These are phyloP conservation scores for Pleodorina starrii DNA, from an alignment of 139 green algal genomes.

Conservation along the genomic window DNA sequence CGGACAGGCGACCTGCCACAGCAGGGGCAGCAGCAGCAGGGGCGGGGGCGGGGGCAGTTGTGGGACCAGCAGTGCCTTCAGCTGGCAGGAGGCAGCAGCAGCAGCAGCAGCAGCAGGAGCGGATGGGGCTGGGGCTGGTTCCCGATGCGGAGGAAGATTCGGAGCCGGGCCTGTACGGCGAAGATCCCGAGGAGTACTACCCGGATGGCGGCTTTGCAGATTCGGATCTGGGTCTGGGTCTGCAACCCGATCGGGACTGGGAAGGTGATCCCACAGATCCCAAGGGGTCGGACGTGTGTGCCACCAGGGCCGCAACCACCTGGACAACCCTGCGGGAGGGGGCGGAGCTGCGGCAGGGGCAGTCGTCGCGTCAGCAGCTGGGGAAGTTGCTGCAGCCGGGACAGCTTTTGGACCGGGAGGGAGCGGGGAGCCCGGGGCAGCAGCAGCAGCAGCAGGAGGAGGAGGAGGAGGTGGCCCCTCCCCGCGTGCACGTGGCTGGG, in stretches of 20 bases:
- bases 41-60: neutral
- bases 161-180: neutral
- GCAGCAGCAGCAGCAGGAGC: slow-evolving; percentile 9
- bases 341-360: too few species aligned
- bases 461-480: neutral
- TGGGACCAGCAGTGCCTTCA: too few species aligned
- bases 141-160: neutral
- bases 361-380: too few species aligned
- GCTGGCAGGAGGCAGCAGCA: too few species aligned
- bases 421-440: neutral
- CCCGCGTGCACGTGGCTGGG: slow-evolving; percentile 8
- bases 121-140: neutral
- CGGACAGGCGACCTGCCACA: too few species aligned
- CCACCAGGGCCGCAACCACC: too few species aligned
- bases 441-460: slow-evolving; percentile 1
- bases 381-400: neutral
- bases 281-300: too few species aligned
- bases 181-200: neutral
- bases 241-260: neutral
- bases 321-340: too few species aligned
- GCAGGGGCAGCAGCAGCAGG: slow-evolving; percentile 30
- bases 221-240: neutral
- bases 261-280: too few species aligned
- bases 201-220: neutral
- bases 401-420: neutral